Base-by-base conservation (phyloP, 139 green algal genomes). In the Ettlia oleoabundans region DNA sequence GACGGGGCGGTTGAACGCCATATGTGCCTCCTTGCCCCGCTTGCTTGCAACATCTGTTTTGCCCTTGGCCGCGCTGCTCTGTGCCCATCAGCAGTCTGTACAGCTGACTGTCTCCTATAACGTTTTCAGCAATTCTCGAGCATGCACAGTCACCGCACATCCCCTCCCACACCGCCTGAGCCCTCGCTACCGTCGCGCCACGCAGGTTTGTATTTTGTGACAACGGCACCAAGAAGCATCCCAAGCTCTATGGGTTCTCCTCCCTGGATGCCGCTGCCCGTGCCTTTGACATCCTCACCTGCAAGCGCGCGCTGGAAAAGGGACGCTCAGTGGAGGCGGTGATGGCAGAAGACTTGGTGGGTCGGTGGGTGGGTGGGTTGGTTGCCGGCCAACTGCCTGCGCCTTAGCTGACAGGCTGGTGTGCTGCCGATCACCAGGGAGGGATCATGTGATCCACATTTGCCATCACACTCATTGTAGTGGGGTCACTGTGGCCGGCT, bases 151-250 rank as follows among this genome's bases (percentile, higher is more conserved):
- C n/a, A n/a, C n/a, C n/a, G n/a, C 47, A 15, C 47, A 10, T 10
- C 47, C 47, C 15, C 15, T 65, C 55, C 18, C 21, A 32, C 55
- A 15, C 55, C 55, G 30, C 18, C 55, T n/a, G 9, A 28, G 15
- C 55, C 5, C 55, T 65, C 69, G 21, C 8, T 1, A 28, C 2
- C n/a, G 2, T 15, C n/a, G 41, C 41, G 21, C n/a, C 43, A 3
- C 28, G 30, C 72, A 86, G 80, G 72, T 88, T 88, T 82, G 84
- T 88, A 19, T 88, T 88, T 24, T 88, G 84, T 47, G 84, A 88
- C 76, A 77, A 82, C 58, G 68, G 68, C 13, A 88, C 80, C 26
- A 86, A 86, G 61, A 85, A 85, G 84, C 84, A 88, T 68, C 84
- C 84, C 13, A 88, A 88, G 81, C 78, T 88, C 24, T 88, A 88